phyloP scores from a whole-genome alignment of 768 basidiomycete species.

The Boletus tylopilopsis region DNA sequence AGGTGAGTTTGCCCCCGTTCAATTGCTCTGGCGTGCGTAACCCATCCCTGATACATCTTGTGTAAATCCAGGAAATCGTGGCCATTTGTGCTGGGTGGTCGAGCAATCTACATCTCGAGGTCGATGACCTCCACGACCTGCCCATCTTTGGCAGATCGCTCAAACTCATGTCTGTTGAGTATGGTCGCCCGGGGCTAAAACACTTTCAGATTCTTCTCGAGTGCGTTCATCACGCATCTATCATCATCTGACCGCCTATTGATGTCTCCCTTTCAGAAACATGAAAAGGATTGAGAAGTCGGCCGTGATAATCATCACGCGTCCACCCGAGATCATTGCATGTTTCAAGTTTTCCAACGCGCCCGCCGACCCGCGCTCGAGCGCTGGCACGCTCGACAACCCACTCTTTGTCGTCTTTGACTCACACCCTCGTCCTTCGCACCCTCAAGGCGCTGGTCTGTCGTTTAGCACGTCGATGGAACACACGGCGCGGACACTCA shows the following conservation, averaged over 20 bases:
- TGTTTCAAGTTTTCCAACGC: conserved; percentile 38
- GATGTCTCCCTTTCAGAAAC: conserved; percentile 13
- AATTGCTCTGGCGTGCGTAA: background rate
- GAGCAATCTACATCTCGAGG: conserved; percentile 49
- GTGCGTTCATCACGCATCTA: conserved; percentile 15
- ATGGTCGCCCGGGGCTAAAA: conserved; percentile 35
- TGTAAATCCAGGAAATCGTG: conserved; percentile 50
- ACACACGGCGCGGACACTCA: conserved; percentile 41
- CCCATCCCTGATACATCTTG: background rate
- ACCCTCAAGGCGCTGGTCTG: conserved; percentile 59
- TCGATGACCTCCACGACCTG: conserved; percentile 46
- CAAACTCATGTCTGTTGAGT: conserved; percentile 32
- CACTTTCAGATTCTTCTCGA: conserved; percentile 34
- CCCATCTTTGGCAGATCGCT: conserved; percentile 48
- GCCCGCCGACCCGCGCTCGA: background rate
- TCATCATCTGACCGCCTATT: background rate
- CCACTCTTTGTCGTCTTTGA: conserved; percentile 59
- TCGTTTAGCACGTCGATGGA: conserved; percentile 48
- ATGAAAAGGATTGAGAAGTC: conserved; percentile 18
- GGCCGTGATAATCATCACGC: conserved; percentile 54
- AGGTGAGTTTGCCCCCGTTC: conserved; percentile 23
- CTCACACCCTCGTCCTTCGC: conserved; percentile 58
- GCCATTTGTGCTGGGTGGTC: conserved; percentile 58
- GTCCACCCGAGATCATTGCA: conserved; percentile 66
- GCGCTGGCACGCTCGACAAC: conserved; percentile 4